Base-by-base conservation (phyloP, 352 stramenopile genomes). In the Phytopythium cucurbitacearum region DNA sequence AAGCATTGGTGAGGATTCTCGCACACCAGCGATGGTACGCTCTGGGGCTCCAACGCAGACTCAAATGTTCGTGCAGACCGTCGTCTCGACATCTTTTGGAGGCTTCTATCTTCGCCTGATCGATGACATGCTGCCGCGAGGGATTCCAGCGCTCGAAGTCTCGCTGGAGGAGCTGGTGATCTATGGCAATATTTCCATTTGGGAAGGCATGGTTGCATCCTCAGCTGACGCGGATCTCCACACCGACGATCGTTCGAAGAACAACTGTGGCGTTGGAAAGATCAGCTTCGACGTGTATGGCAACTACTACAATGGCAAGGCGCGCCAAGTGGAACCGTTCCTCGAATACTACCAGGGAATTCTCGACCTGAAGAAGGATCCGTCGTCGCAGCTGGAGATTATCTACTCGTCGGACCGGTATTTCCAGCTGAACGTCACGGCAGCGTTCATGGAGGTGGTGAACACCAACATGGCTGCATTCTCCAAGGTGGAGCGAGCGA, bases 221-320 rank as follows among this genome's bases (percentile, higher is more conserved):
- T 16, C 21, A 12, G 48, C 37, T 3, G 48, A 21, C 11, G 3
- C 48, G 1, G 48, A 46, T 12, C 38, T 39, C 37, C 57, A 71
- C 45, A 59, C 62, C n/a, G 65, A 67, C 40, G 69, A 73, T 34
- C 72, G 76, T 13, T 67, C 67, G 2, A 75, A 75, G 50, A 80
- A 89, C 54, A 87, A 83, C 44, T 90, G 76, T 47, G 85, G 81
- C 32, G 64, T 91, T 7, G 76, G 64, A 6, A 91, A 87, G 57
- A 60, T 94, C 44, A 88, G 73, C 53, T 91, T 91, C 56, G 76
- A 87, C 21, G 53, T 94, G 36, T 94, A 95, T 53, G 83, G 84
- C 65, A 94, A 94, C 60, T 95, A 95, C 53, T 95, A 90, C 78
- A 95, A 95, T 64, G 66, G 66, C 1, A 90, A 71, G 34, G 74